A percentile compares a stretch with the other conserved stretches of the same genome.
Conservation (phyloP, 106 monocot species). For the Ottelia alismoides region DNA sequence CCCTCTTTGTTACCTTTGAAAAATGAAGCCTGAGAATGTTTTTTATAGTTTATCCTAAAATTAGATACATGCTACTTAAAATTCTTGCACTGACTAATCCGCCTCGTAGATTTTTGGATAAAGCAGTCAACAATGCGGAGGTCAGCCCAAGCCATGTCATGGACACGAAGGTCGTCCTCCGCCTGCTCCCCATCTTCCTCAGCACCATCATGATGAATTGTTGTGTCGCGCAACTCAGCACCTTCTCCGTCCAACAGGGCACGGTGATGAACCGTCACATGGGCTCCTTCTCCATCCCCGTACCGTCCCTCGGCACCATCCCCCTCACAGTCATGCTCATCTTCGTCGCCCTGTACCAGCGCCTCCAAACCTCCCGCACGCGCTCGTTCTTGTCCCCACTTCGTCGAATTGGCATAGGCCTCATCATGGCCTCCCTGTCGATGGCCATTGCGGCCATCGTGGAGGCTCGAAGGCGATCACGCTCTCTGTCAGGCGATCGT, state of each 20-base stretch:
- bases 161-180: constrained; percentile 34
- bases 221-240: constrained; percentile 23
- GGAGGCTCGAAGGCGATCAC: constrained; percentile 9
- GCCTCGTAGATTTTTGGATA: no score
- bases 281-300: constrained; percentile 18
- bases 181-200: constrained; percentile 34
- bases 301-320: constrained; percentile 24
- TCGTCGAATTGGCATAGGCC: constrained; percentile 36
- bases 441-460: constrained; percentile 25
- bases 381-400: constrained; percentile 25
- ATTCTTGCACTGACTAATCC: no score
- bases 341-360: constrained; percentile 25
- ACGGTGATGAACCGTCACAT: constrained; percentile 24
- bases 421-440: constrained; percentile 12
- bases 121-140: no score
- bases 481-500: not conserved
- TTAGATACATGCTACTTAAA: no score
- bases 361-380: no score
- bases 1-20: no score
- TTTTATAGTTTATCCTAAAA: no score
- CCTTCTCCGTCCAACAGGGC: constrained; percentile 44
- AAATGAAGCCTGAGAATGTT: no score
- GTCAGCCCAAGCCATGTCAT: constrained; percentile 31
- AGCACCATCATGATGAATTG: constrained; percentile 30
- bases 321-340: constrained; percentile 26